Percentiles rank a stretch among this genome's conserved stretches.
These are phyloP conservation scores for Xenoacremonium recifei DNA, from an alignment of 2,329 filamentous ascomycete genomes.

Conservation along the genomic window DNA sequence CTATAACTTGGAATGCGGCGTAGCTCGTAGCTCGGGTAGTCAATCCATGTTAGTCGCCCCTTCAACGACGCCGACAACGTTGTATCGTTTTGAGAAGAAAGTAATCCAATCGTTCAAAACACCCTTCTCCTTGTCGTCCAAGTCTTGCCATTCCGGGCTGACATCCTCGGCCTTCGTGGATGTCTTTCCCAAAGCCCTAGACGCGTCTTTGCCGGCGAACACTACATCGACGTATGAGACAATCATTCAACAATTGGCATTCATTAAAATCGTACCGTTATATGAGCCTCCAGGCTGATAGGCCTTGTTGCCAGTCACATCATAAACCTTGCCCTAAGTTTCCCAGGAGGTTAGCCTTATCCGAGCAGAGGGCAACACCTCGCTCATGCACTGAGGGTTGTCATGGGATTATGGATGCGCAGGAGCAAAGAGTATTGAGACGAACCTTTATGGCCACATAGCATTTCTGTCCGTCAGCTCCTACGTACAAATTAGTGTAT, in stretches of 20 bases:
- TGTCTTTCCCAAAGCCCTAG: conserved; percentile 82
- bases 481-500: no score
- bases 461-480: conserved; percentile 61
- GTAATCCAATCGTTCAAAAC: conserved; percentile 90
- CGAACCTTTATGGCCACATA: conserved; percentile 70
- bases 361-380: not conserved
- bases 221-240: conserved; percentile 51
- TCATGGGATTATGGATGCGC: not conserved
- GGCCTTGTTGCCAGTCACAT: conserved; percentile 85
- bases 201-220: conserved; percentile 93
- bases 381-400: not conserved
- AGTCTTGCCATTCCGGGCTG: conserved; percentile 75
- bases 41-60: conserved; percentile 57
- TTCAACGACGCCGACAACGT: conserved; percentile 71
- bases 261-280: conserved; percentile 59
- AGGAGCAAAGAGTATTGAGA: conserved; percentile 2
- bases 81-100: conserved; percentile 97
- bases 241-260: conserved; percentile 7
- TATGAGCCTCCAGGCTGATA: conserved; percentile 85
- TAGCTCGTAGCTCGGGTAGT: conserved; percentile 22
- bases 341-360: conserved; percentile 6
- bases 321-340: conserved; percentile 81
- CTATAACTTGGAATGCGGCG: conserved; percentile 20
- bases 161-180: conserved; percentile 86
- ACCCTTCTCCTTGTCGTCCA: conserved; percentile 81